Base-by-base conservation (phyloP, 1,139 yeast species). In the Candida glucosophila region DNA sequence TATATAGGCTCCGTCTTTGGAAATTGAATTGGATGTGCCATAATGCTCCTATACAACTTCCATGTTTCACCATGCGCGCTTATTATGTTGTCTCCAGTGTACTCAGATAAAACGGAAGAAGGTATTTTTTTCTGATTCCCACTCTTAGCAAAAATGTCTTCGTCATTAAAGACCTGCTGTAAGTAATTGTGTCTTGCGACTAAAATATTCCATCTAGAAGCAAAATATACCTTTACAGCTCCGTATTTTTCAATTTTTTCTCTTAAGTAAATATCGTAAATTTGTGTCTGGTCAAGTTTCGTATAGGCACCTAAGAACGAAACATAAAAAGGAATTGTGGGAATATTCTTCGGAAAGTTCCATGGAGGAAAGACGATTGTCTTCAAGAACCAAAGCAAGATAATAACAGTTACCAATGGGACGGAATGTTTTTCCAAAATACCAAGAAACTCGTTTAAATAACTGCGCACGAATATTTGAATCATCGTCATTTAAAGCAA, bases 81-180 rank as follows among this genome's bases (percentile, higher is more conserved):
- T 15, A 74, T 74, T 2, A 74, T 57, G 40, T 74, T 74, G 33
- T 73, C 79, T 0, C 81, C 81, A 0, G 79, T 71, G 35, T 74
- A 74, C 6, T 56, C 55, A 1, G 78, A 66, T 19, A 73, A 41
- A 2, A 73, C 69, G 5, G 78, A 62, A 29, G 67, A 55, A 0
- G 80, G 79, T 11, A 72, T 72, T 39, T 74, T 74, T 25, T 58
- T 52, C 19, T 73, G 77, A 31, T 74, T 74, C 0, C 81, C 81
- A 39, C 77, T 70, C 36, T 74, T 74, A 3, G 71, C 68, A 45
- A 59, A 74, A 1, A 58, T 45, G 14, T 59, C 54, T 30, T 71
- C 77, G 28, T 72, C 56, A 36, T 57, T 65, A 33, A 73, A 61
- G 4, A 74, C 41, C 29, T 68, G 67, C 5, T 49, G 44, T 29